phyloP scores from a whole-genome alignment of 2,329 filamentous ascomycete genomes.

The Mariannaea elegans region DNA sequence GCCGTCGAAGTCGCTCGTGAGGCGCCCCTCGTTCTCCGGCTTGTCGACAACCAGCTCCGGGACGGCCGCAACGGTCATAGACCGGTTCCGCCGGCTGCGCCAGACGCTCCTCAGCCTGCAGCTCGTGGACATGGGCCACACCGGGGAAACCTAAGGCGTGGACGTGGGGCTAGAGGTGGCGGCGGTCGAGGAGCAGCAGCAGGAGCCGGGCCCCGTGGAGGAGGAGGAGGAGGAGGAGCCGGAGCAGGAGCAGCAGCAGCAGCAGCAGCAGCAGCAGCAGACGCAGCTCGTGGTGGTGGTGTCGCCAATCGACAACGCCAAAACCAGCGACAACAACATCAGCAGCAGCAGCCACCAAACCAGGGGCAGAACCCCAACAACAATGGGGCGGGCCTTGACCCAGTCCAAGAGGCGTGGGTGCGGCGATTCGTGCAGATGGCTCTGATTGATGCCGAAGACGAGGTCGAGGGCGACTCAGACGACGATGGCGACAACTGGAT shows the following conservation, averaged over 20 bases:
- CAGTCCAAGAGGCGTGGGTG: conserved; percentile 61
- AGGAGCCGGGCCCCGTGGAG: conserved; percentile 28
- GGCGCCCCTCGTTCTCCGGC: conserved; percentile 64
- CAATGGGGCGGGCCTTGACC: conserved; percentile 49
- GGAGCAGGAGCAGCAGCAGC: conserved; percentile 14
- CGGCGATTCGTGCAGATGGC: conserved; percentile 64
- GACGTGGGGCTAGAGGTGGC: conserved; percentile 17
- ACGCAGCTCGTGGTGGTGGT: conserved; percentile 14
- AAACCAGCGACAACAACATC: conserved; percentile 34
- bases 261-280: no score
- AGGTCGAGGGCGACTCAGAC: conserved; percentile 54
- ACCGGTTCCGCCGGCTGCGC: conserved; percentile 42
- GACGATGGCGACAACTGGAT: conserved; percentile 43
- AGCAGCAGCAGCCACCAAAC: conserved; percentile 35
- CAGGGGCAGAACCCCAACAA: conserved; percentile 23
- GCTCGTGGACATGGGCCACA: conserved; percentile 38
- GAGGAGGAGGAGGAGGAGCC: conserved; percentile 30
- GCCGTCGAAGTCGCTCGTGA: conserved; percentile 61
- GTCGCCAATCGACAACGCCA: conserved; percentile 35
- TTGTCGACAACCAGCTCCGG: conserved; percentile 52
- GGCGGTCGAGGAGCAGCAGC: conserved; percentile 39
- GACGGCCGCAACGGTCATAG: conserved; percentile 36
- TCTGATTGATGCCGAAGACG: conserved; percentile 62
- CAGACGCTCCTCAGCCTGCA: conserved; percentile 41
- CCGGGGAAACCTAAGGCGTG: conserved; percentile 32